A percentile compares a stretch with the other conserved stretches of the same genome.
These are phyloP conservation scores for Nakaseomyces uthaithaninus DNA, from an alignment of 1,139 yeast genomes.

Conservation along the genomic window DNA sequence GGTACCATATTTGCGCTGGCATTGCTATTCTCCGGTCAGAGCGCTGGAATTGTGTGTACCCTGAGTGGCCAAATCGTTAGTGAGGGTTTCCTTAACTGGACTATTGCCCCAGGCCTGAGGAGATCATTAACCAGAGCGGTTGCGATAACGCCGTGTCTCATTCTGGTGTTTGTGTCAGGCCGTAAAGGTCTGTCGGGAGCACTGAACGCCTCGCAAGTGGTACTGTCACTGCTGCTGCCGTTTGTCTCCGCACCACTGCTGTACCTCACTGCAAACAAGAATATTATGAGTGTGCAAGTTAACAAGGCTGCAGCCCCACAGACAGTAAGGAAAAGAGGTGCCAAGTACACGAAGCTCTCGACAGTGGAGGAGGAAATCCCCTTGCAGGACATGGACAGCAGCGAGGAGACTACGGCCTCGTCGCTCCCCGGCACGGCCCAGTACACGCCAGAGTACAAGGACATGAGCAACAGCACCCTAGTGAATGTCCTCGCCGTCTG, in stretches of 20 bases:
- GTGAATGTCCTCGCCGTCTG: slow-evolving; percentile 50
- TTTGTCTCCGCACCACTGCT: slow-evolving; percentile 69
- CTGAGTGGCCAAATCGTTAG: slow-evolving; percentile 76
- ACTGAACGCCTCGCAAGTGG: slow-evolving; percentile 67
- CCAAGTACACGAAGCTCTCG: background rate
- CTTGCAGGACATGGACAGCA: slow-evolving; percentile 15
- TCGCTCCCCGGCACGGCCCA: too few species aligned
- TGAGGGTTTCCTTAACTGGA: slow-evolving; percentile 74
- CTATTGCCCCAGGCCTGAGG: slow-evolving; percentile 58
- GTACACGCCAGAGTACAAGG: slow-evolving; percentile 30
- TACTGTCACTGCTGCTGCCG: slow-evolving; percentile 60
- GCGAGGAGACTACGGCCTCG: slow-evolving; percentile 10
- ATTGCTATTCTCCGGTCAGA: slow-evolving; percentile 66
- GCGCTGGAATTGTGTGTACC: slow-evolving; percentile 77
- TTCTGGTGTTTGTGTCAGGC: slow-evolving; percentile 57
- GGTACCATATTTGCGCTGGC: slow-evolving; percentile 70
- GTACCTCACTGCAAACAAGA: slow-evolving; percentile 55
- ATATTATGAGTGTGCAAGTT: slow-evolving; percentile 47
- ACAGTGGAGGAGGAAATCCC: slow-evolving; percentile 13
- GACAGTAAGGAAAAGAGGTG: background rate
- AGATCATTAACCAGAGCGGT: slow-evolving; percentile 62
- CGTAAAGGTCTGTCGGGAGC: slow-evolving; percentile 62
- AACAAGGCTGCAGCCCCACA: slow-evolving; percentile 12
- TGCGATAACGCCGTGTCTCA: slow-evolving; percentile 63
- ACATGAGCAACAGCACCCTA: slow-evolving; percentile 61